Base-by-base conservation (phyloP, 2,329 filamentous ascomycete species). In the Lecanicillium sp. region DNA sequence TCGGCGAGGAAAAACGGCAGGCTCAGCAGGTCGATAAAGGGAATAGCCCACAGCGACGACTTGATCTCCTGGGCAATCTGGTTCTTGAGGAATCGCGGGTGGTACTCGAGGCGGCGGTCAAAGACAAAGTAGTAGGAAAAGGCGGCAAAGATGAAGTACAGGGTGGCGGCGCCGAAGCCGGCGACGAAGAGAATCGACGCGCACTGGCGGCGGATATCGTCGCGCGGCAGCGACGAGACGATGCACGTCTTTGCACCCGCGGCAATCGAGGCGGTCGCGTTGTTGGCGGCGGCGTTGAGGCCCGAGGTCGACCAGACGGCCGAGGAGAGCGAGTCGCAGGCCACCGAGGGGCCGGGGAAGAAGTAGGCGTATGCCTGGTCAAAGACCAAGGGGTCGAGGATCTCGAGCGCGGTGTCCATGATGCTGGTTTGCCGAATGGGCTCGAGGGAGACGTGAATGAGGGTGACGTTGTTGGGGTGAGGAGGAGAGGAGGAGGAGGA, bases 41-140 rank as follows among this genome's bases (percentile, higher is more conserved):
- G 66, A 4, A 69, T 56, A 31, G 66, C 65, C 15, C 41, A 51
- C 48, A 69, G 52, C 20, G 66, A 66, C 4, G 60, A 64, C 14
- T 46, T 44, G 37, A 70, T 68, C 52, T 70, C 66, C 42, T 58
- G 63, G 37, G 56, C 55, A 39, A 68, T 52, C 47, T 70, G 67
- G 54, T 69, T 68, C 57, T 67, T 60, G 38, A 70, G 56, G 53
- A 68, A 70, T 41, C 64, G 61, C 15, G 66, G 66, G 48, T 70
- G 67, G 45, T 69, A 50, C 49, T 67, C 63, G 36, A 67, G 55
- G 11, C 64, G 61, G 13, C 60, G 56, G 50, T 70, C 66, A 44
- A 68, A 70, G 40, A 89, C 66, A 61, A 86, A 77, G 60, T 81
- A 62, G 63, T 88, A 89, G 25, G 83, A 87, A 12, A 86, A 64